Conservation (phyloP, 108 stramenopile species). For the Skeletonema menzelii region DNA sequence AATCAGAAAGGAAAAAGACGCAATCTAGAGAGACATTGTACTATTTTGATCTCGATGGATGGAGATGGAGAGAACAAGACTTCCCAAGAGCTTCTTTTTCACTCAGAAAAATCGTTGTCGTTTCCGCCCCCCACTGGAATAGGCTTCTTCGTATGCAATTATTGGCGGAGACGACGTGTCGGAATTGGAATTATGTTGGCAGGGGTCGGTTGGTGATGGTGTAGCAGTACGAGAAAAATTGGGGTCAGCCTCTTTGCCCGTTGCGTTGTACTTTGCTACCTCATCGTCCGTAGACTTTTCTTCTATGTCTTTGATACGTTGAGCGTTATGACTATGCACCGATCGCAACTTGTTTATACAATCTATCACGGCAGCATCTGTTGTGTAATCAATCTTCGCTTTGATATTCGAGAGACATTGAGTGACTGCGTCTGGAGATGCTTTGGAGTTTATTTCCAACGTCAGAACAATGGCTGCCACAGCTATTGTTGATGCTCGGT, state of each 20-base stretch:
- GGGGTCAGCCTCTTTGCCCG: not conserved
- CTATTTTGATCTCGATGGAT: not conserved
- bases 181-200: not conserved
- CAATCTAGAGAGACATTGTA: conserved; percentile 2
- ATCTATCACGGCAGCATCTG: not conserved
- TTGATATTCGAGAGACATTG: not conserved
- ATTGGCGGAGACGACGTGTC: not conserved
- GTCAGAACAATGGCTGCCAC: conserved; percentile 25
- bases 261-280: not conserved
- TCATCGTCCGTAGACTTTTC: not conserved
- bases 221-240: conserved; percentile 16
- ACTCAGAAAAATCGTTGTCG: too few relatives aligned
- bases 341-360: conserved; percentile 3
- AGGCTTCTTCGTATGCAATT: not conserved
- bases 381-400: not conserved
- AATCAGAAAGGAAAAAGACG: not conserved
- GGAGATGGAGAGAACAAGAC: too few relatives aligned
- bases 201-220: conserved; percentile 8
- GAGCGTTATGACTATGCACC: conserved; percentile 6
- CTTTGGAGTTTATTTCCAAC: conserved; percentile 6
- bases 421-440: not conserved
- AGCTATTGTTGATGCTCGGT: conserved; percentile 27
- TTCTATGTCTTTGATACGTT: conserved; percentile 8
- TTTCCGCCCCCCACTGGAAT: not conserved
- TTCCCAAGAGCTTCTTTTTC: not conserved